Evolutionary conservation across 306 rosid genomes (phyloP).

Genomic region (Myrica gale): DNA sequence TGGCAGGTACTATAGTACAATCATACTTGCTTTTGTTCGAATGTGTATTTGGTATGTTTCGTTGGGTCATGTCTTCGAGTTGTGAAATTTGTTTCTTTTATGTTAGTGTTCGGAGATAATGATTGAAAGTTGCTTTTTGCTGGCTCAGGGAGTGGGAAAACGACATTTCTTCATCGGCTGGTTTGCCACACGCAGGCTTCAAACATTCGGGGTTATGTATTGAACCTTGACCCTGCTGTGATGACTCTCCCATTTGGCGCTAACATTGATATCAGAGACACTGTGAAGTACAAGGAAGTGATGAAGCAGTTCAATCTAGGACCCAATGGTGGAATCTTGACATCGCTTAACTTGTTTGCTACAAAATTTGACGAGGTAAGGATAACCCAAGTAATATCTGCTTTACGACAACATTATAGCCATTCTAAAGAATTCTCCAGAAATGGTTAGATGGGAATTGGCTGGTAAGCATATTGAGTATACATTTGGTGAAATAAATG

Average conservation of each 20-base stretch:
- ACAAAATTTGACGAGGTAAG: slow-evolving; percentile 95
- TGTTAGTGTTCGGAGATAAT: neutral
- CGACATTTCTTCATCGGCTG: slow-evolving; percentile 74
- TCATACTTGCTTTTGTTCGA: neutral
- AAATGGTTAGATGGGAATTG: neutral
- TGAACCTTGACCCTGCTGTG: slow-evolving; percentile 96
- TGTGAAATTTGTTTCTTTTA: neutral
- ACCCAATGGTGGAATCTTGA: slow-evolving; percentile 93
- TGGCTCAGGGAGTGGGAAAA: slow-evolving; percentile 84
- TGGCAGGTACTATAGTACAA: slow-evolving; percentile 60
- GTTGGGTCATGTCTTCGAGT: neutral
- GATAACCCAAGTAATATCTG: neutral
- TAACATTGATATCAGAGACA: slow-evolving; percentile 88
- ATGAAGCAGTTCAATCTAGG: slow-evolving; percentile 97
- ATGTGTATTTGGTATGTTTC: neutral
- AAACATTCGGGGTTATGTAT: slow-evolving; percentile 62
- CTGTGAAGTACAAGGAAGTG: slow-evolving; percentile 89
- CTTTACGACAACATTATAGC: neutral
- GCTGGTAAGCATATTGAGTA: neutral
- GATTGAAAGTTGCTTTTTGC: slow-evolving; percentile 20
- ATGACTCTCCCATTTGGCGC: slow-evolving; percentile 76
- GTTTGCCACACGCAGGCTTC: slow-evolving; percentile 63
- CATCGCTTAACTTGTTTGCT: slow-evolving; percentile 92
- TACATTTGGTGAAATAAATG: neutral
- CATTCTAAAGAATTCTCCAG: too few species aligned